Evolutionary conservation across 257 asterid species (phyloP), one percentile per base, ranked within the genome.

Genomic region (Nicotiana tabacum): DNA sequence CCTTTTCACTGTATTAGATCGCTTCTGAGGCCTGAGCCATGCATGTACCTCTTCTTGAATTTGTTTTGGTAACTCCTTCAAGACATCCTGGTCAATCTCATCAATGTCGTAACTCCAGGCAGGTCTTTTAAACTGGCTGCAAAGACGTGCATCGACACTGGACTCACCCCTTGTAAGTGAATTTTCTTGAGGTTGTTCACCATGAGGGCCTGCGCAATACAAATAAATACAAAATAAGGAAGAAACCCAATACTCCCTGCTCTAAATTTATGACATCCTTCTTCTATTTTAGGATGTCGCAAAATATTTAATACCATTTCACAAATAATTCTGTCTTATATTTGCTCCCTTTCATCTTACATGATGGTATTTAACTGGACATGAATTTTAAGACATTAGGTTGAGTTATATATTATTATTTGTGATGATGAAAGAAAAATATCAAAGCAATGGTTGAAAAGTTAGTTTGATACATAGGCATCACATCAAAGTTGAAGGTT

Each of bases 11-110:
- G 78, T 84, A 60, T 85, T 90, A 76, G 92, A 88, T 83, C 89
- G 97, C 88, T 94, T 95, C 82, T 84, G 93, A 30, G 96, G 92
- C 87, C 87, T 97, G 60, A 94, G 82, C 90, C 88, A 92, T 48
- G 91, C 94, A n/a, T 90, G 94, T 64, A 95, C 87, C 86, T 94
- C 98, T 17, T 90, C 93, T 84, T 90, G 99, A 77, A 95, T 92
- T 84, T 92, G 93, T 15, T 82, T 82, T 24, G 98, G 99, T 78
- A 94, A 82, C 89, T 94, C 98, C 37, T 83, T 92, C 86, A 95
- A 67, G 81, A 93, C 89, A 66, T 82, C 85, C 65, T 89, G 92
- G 87, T 94, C 97, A 83, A 94, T 94, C 88, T 94, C 97, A 81
- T 94, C 90, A 81, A 87, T 83, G 84, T 85, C 88, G 90, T 92